Conservation (phyloP, 1,284 basidiomycete genomes). For the Tilletia caries region DNA sequence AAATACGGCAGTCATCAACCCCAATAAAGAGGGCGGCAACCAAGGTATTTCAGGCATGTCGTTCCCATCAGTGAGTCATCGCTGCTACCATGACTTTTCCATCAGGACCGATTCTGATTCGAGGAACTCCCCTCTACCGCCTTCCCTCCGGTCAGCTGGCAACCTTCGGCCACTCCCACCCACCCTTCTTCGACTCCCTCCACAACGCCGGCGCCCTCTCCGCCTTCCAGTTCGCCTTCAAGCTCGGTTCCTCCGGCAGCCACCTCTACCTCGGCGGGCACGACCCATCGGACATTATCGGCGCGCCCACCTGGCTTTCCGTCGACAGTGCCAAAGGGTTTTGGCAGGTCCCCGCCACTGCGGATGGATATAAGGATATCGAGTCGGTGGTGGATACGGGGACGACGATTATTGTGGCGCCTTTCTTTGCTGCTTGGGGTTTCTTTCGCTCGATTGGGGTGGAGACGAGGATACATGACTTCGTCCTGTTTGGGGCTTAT, state of each 20-base stretch:
- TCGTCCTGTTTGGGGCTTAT: constrained; percentile 53
- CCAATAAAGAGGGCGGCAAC: constrained; percentile 27
- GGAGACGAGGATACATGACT: constrained; percentile 47
- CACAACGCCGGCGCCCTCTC: constrained; percentile 21
- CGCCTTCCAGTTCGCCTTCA: constrained; percentile 61
- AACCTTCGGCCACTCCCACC: constrained; percentile 31
- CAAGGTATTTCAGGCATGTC: constrained; percentile 55
- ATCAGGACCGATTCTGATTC: too few species aligned
- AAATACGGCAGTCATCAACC: constrained; percentile 45
- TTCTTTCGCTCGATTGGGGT: constrained; percentile 59
- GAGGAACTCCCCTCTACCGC: too few species aligned
- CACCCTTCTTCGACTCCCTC: constrained; percentile 39
- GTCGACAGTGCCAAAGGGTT: constrained; percentile 50
- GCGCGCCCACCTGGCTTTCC: constrained; percentile 55
- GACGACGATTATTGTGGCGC: constrained; percentile 57
- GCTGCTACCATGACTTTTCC: too few species aligned
- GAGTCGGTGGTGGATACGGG: constrained; percentile 62
- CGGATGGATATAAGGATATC: constrained; percentile 43
- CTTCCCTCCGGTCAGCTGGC: too few species aligned
- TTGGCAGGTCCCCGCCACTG: constrained; percentile 47
- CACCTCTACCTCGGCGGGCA: constrained; percentile 62
- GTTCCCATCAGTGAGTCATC: constrained; percentile 41
- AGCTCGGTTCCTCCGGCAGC: constrained; percentile 60
- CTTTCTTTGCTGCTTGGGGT: constrained; percentile 46
- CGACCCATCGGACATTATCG: constrained; percentile 35